Percentiles rank a stretch among this genome's conserved stretches.
Conservation (phyloP, 2,329 filamentous ascomycete species). For the Tolypocladium endophyticum region DNA sequence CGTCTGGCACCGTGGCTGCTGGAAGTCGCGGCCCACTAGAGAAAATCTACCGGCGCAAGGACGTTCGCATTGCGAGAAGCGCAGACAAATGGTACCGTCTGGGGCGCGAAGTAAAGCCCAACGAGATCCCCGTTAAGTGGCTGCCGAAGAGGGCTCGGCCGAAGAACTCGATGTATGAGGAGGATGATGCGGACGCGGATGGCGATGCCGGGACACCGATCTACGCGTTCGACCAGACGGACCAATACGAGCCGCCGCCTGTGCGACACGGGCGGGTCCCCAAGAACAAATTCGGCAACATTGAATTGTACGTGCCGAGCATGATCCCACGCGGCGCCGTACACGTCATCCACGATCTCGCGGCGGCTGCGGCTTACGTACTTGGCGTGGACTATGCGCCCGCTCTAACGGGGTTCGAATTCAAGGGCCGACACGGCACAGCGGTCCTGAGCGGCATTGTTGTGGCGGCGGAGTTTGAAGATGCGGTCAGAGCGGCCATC, state of each 20-base stretch:
- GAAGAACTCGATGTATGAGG: constrained; percentile 11
- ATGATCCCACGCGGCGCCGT: constrained; percentile 81
- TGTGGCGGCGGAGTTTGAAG: constrained; percentile 59
- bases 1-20: constrained; percentile 67
- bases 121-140: constrained; percentile 76
- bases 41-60: constrained; percentile 68
- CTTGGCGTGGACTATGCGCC: constrained; percentile 79
- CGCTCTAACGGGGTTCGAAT: constrained; percentile 82
- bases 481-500: constrained; percentile 62
- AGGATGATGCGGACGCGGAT: constrained; percentile 16
- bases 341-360: constrained; percentile 53
- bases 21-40: constrained; percentile 57
- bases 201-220: constrained; percentile 40
- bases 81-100: constrained; percentile 86
- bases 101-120: constrained; percentile 66
- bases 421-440: constrained; percentile 76
- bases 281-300: constrained; percentile 87
- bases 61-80: constrained; percentile 69
- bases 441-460: constrained; percentile 72
- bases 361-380: constrained; percentile 61
- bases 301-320: constrained; percentile 82
- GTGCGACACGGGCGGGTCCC: constrained; percentile 68
- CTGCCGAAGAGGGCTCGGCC: constrained; percentile 38
- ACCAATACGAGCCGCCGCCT: constrained; percentile 64
- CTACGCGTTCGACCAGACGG: constrained; percentile 55